Conservation (phyloP, 306 rosid species). For the Cucumis sativus region Cucumber_9930_V3 NC_026655.2:2190501-2191000, state of each 20-base stretch:
- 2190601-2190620: constrained; percentile 62
- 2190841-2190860: background rate
- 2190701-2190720: background rate
- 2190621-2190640: constrained; percentile 12
- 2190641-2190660: background rate
- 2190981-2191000: constrained; percentile 78
- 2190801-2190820: constrained; percentile 42
- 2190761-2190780: background rate
- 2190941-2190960: constrained; percentile 41
- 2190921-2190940: constrained; percentile 5
- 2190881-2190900: constrained; percentile 22
- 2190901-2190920: constrained; percentile 16
- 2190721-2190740: background rate
- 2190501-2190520: constrained; percentile 50
- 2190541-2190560: constrained; percentile 43
- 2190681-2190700: background rate
- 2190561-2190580: constrained; percentile 14
- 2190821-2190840: constrained; percentile 14
- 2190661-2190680: background rate
- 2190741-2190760: background rate
- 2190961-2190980: constrained; percentile 39
- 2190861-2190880: background rate
- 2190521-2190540: constrained; percentile 37
- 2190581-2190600: constrained; percentile 43
- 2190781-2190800: background rate